Conservation (phyloP, 1,139 yeast genomes). For the Yamadazyma kanchanaburiensis region DNA sequence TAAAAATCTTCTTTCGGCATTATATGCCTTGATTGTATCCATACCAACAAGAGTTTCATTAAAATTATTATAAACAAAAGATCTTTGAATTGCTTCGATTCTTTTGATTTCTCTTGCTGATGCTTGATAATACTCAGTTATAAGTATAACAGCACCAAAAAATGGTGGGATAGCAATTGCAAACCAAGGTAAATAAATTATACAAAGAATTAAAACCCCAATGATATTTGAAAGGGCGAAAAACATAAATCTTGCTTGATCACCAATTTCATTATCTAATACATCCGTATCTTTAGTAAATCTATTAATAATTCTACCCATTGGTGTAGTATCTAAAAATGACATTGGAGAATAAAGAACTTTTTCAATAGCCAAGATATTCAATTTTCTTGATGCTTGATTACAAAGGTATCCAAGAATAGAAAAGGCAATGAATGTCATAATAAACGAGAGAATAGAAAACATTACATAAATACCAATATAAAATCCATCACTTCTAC, state of each 20-base stretch:
- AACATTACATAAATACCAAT: slow-evolving; percentile 67
- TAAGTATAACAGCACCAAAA: slow-evolving; percentile 22
- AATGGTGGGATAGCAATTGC: slow-evolving; percentile 46
- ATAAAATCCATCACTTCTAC: slow-evolving; percentile 51
- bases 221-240: slow-evolving; percentile 39
- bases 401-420: slow-evolving; percentile 46
- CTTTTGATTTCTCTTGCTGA: slow-evolving; percentile 45
- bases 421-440: slow-evolving; percentile 41
- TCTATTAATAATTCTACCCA: slow-evolving; percentile 51
- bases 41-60: slow-evolving; percentile 46
- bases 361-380: slow-evolving; percentile 17
- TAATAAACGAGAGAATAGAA: slow-evolving; percentile 24
- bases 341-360: slow-evolving; percentile 45
- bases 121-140: slow-evolving; percentile 41
- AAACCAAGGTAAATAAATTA: slow-evolving; percentile 44
- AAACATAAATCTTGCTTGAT: slow-evolving; percentile 39
- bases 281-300: slow-evolving; percentile 51
- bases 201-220: slow-evolving; percentile 42
- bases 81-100: slow-evolving; percentile 43
- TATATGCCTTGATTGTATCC: slow-evolving; percentile 40
- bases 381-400: slow-evolving; percentile 40
- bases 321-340: slow-evolving; percentile 43
- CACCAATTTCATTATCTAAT: slow-evolving; percentile 46
- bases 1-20: slow-evolving; percentile 28
- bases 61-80: slow-evolving; percentile 44